Base-by-base conservation (phyloP, 345 rosid genomes). In the Anastatica hierochuntica region DNA sequence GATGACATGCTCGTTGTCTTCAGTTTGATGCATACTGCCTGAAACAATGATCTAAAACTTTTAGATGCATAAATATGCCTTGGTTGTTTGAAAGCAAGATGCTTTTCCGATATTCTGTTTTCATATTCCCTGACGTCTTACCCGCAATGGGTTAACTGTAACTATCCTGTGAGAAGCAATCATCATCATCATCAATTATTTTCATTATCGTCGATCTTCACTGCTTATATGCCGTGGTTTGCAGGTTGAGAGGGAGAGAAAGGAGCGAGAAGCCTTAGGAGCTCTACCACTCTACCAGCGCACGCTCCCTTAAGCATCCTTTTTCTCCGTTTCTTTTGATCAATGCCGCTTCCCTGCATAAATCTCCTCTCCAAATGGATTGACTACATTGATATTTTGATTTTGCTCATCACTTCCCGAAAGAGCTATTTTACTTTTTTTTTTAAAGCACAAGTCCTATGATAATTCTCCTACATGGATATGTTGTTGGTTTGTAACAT, bases 231-330 rank as follows among this genome's bases (percentile, higher is more conserved):
- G 12, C 52, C 37, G 26, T 34, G 6, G 24, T 41, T 51, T 71
- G 73, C 73, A 88, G 98, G 98, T 88, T 59, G 74, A 85, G 75
- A 81, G 58, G 70, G 98, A 92, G 74, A 73, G 62, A 0, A 82
- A 75, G 37, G 98, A 88, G 62, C 90, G 95, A 15, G 90, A 83
- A 57, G 85, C 94, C 49, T 72, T 92, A 74, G 98, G 89, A 58
- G 98, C 98, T 54, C 64, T 85, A 74, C 98, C 97, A 36, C 79
- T 88, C 51, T 88, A 83, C 46, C 86, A 88, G 70, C 95, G 95
- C 64, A 74, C 90, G 2, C 39, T 88, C 52, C 96, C 98, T 15
- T 88, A 29, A 83, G 68, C 10, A 2, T n/a, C n/a, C 34, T 31
- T 56, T 44, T 7, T 33, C 16, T 33, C n/a, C 26, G 14, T 38